phyloP scores from a whole-genome alignment of 805 yeast genomes.

The Starmerella ratchasimensis region DNA sequence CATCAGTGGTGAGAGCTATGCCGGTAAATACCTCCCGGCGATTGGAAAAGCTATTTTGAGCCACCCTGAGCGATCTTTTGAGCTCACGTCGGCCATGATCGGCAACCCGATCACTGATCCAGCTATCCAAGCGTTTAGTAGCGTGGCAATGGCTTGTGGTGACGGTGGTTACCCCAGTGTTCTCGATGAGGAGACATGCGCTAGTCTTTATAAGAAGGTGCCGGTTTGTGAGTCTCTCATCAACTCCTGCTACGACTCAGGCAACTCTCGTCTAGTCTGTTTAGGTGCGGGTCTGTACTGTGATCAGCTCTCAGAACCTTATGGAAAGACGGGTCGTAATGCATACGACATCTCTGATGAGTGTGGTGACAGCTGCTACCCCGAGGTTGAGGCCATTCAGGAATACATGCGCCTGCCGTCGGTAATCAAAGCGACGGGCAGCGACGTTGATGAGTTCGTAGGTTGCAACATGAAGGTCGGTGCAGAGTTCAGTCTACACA shows the following conservation, averaged over 20 bases:
- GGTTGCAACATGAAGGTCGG: slow-evolving; percentile 51
- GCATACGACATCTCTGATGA: slow-evolving; percentile 79
- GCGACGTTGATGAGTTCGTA: slow-evolving; percentile 58
- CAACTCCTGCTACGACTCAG: slow-evolving; percentile 60
- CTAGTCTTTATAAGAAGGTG: slow-evolving; percentile 47
- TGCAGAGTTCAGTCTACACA: slow-evolving; percentile 68
- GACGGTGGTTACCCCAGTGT: slow-evolving; percentile 71
- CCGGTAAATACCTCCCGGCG: slow-evolving; percentile 91
- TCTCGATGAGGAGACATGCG: slow-evolving; percentile 65
- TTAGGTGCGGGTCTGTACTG: slow-evolving; percentile 87
- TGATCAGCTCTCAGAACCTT: slow-evolving; percentile 59
- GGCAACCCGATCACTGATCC: slow-evolving; percentile 94
- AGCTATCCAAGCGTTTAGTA: slow-evolving; percentile 61
- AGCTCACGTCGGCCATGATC: slow-evolving; percentile 67
- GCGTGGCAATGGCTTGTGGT: slow-evolving; percentile 93
- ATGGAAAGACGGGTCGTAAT: slow-evolving; percentile 72
- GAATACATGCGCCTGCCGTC: slow-evolving; percentile 61
- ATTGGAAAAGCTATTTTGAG: slow-evolving; percentile 45
- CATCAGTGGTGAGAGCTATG: slow-evolving; percentile 90
- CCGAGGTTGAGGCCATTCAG: slow-evolving; percentile 62
- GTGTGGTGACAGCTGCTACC: slow-evolving; percentile 66
- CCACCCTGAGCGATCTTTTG: slow-evolving; percentile 51
- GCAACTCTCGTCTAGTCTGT: slow-evolving; percentile 61
- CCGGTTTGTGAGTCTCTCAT: slow-evolving; percentile 70
- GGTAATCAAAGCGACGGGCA: slow-evolving; percentile 76